phyloP scores from a whole-genome alignment of 306 rosid species.

The Dalbergia cultrata region DNA sequence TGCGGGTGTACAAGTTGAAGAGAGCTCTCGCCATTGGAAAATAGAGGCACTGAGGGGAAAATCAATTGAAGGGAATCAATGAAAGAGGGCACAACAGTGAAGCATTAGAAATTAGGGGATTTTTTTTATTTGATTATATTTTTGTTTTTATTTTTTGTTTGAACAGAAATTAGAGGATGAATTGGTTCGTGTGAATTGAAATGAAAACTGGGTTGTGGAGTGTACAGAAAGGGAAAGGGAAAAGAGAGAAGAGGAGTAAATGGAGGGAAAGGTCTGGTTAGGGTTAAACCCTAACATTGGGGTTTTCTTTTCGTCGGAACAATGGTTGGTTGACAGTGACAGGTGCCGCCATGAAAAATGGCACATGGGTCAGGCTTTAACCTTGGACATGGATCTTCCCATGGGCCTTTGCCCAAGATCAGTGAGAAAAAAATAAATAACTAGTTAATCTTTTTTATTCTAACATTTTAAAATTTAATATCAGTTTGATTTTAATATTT shows the following conservation, averaged over 20 bases:
- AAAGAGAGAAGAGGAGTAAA: constrained; percentile 42
- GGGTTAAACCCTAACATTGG: background rate
- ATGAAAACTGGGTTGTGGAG: background rate
- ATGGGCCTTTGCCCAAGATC: too few species aligned
- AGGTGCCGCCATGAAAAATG: background rate
- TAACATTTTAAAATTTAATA: too few species aligned
- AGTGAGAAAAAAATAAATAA: too few species aligned
- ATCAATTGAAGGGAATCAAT: constrained; percentile 18
- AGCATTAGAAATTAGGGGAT: constrained; percentile 22
- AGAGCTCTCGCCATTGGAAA: constrained; percentile 71
- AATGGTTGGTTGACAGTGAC: constrained; percentile 26
- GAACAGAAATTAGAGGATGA: background rate
- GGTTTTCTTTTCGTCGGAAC: background rate
- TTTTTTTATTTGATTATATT: background rate
- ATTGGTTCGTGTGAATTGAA: background rate
- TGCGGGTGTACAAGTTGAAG: constrained; percentile 54
- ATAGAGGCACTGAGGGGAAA: constrained; percentile 5
- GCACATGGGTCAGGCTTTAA: background rate
- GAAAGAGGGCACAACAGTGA: background rate
- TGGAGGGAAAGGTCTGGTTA: constrained; percentile 48
- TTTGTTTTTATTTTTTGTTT: background rate
- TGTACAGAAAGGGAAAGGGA: background rate
- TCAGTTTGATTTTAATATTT: too few species aligned
- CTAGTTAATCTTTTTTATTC: background rate
- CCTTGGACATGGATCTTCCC: too few species aligned